Conservation (phyloP, 2,329 filamentous ascomycete genomes). For the Aspergillus vadensis region DNA sequence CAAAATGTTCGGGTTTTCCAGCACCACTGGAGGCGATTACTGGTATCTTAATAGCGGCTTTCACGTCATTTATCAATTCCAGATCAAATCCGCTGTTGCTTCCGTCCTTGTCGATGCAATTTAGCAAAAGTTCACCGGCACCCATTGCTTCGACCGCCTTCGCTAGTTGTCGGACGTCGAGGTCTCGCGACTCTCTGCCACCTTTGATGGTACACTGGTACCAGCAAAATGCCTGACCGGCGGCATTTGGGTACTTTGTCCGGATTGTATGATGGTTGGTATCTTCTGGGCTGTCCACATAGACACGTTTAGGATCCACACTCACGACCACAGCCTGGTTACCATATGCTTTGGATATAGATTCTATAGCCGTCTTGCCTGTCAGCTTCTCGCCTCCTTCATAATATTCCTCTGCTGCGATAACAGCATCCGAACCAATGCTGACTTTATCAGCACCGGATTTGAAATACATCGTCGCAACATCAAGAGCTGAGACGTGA, state of each 20-base stretch:
- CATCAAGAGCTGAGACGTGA: conserved; percentile 83
- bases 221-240: conserved; percentile 84
- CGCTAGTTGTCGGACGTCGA: conserved; percentile 87
- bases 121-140: conserved; percentile 88
- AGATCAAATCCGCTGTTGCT: conserved; percentile 93
- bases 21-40: conserved; percentile 95
- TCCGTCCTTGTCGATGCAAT: conserved; percentile 97
- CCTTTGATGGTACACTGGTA: conserved; percentile 98
- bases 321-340: conserved; percentile 96
- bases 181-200: conserved; percentile 87
- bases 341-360: conserved; percentile 89
- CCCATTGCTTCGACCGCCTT: conserved; percentile 95
- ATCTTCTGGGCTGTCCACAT: conserved; percentile 68
- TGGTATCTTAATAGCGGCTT: conserved; percentile 81
- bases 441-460: conserved; percentile 96
- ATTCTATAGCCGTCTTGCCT: conserved; percentile 89
- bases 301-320: conserved; percentile 89
- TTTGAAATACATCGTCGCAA: conserved; percentile 96
- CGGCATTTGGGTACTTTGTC: conserved; percentile 69
- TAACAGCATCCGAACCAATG: conserved; percentile 92
- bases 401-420: conserved; percentile 90
- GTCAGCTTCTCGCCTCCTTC: conserved; percentile 66
- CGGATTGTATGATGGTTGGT: conserved; percentile 75
- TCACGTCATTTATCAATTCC: conserved; percentile 86
- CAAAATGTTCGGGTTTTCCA: conserved; percentile 83